phyloP scores from a whole-genome alignment of 2,329 filamentous ascomycete species.

The Sclerotinia sclerotiorum region DNA sequence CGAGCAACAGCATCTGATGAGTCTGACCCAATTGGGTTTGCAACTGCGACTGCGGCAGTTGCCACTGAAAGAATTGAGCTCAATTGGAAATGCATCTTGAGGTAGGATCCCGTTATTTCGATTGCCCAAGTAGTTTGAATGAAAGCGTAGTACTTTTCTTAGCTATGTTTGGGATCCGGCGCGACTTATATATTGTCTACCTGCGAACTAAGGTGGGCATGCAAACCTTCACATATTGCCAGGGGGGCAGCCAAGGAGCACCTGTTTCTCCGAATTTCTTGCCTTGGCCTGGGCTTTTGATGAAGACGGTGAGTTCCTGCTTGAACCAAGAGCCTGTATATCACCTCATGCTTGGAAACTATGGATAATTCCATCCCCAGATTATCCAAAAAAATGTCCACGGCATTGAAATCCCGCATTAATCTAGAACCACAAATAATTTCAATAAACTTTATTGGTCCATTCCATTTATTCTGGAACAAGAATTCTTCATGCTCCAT shows the following conservation, averaged over 20 bases:
- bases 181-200: constrained; percentile 16
- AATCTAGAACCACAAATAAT: neutral
- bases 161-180: neutral
- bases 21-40: constrained; percentile 31
- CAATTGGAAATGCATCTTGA: constrained; percentile 37
- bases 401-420: constrained; percentile 1
- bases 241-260: neutral
- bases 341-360: constrained; percentile 9
- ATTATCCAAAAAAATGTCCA: neutral
- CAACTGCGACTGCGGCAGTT: constrained; percentile 32
- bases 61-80: constrained; percentile 30
- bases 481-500: neutral
- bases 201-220: neutral
- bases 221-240: neutral
- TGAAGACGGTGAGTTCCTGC: constrained; percentile 1
- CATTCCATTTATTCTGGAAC: neutral
- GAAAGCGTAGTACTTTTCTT: neutral
- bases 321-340: neutral
- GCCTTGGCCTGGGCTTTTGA: neutral
- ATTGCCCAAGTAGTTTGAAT: neutral
- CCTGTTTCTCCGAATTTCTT: constrained; percentile 15
- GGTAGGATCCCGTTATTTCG: neutral
- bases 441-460: neutral
- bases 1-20: constrained; percentile 24
- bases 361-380: constrained; percentile 12